These are phyloP conservation scores for Orobanche coerulescens DNA, from an alignment of 257 asterid genomes.

Conservation along the genomic window DNA sequence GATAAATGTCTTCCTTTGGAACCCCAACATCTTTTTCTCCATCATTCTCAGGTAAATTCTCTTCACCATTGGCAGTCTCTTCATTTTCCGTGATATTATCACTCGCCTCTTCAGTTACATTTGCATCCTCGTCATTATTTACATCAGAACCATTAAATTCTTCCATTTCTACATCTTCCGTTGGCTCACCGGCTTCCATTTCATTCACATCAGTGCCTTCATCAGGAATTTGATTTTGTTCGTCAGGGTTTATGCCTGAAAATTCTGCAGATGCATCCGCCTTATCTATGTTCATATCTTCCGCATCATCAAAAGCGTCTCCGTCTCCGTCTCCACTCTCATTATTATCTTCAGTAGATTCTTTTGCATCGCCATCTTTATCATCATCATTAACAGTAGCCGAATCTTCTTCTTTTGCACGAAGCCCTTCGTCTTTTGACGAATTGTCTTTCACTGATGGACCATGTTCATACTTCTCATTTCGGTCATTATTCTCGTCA, in stretches of 20 bases:
- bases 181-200: slow-evolving; percentile 37
- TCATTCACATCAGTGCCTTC: slow-evolving; percentile 43
- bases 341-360: slow-evolving; percentile 30
- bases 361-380: slow-evolving; percentile 36
- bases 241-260: slow-evolving; percentile 55
- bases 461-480: slow-evolving; percentile 77
- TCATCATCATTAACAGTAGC: slow-evolving; percentile 34
- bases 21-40: slow-evolving; percentile 29
- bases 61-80: slow-evolving; percentile 35
- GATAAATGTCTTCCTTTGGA: slow-evolving; percentile 32
- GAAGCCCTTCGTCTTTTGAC: slow-evolving; percentile 53
- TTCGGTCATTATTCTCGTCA: slow-evolving; percentile 29
- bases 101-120: slow-evolving; percentile 46
- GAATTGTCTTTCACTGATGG: slow-evolving; percentile 51
- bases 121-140: slow-evolving; percentile 35
- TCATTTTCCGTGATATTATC: slow-evolving; percentile 34
- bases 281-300: slow-evolving; percentile 60
- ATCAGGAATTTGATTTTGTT: slow-evolving; percentile 36
- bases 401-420: slow-evolving; percentile 67
- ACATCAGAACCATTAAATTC: slow-evolving; percentile 37
- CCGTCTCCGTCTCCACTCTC: slow-evolving; percentile 40
- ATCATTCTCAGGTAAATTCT: slow-evolving; percentile 35
- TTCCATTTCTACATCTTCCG: slow-evolving; percentile 48
- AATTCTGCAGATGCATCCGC: slow-evolving; percentile 58
- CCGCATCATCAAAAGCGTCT: slow-evolving; percentile 38